Evolutionary conservation across 148 eudicot genomes (phyloP), one percentile per base, ranked within the genome.

Genomic region (Rhododendron henanense): DNA sequence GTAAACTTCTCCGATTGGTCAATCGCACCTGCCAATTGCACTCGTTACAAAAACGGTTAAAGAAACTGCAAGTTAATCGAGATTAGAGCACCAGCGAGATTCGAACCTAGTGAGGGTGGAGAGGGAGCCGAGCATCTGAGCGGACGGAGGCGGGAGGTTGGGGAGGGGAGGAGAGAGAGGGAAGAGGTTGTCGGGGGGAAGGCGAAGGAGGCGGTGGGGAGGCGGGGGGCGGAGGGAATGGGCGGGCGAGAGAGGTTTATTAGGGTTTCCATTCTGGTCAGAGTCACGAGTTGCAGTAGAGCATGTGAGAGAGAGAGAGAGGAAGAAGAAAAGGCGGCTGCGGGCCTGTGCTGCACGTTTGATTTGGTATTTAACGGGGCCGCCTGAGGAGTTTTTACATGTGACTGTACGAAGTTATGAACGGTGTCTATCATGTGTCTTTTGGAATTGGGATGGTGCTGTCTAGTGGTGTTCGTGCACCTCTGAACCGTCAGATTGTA

Each of bases 1-100:
- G 81, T 87, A 87, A 97, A 97, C 88, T 92, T 93, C 23, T 31
- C 84, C 18, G 94, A 81, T 48, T 90, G 90, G 80, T 95, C 96
- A 37, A 89, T 98, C 61, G 53, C 84, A 59, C 81, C 81, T 85
- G 53, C 10, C 71, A 57, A 84, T 50, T 63, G 23, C 53, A 57
- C 39, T 5, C 39, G 3, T 71, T 8, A 75, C 35, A 39, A 7
- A 75, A 75, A 16, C 35, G 4, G 14, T 3, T 2, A 2, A 39
- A 75, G 6, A 75, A 3, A 45, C 25, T 69, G 78, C 53, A 41
- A 50, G 25, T 10, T 1, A n/a, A 61, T 33, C n/a, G 18, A 53
- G n/a, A 15, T 11, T 18, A 51, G 14, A 21, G 47, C 4, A n/a
- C 15, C 9, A 67, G 15, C 50, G 67, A 35, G 47, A 63, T 25